These are phyloP conservation scores for Euryodendron excelsum DNA, from an alignment of 148 eudicot genomes.

Conservation along the genomic window DNA sequence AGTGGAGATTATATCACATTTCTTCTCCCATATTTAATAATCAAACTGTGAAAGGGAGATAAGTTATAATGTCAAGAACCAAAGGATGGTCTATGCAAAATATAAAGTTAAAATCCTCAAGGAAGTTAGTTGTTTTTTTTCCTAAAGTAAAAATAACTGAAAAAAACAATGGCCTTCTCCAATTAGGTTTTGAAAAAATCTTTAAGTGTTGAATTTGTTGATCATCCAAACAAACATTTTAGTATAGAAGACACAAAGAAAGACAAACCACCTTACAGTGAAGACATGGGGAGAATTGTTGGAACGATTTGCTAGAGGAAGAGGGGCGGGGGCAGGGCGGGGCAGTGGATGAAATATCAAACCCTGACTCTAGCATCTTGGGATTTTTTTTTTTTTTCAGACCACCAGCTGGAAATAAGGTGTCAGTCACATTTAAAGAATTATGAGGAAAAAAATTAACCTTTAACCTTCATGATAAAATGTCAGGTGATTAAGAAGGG, in stretches of 20 bases:
- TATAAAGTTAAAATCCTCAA: too few relatives aligned
- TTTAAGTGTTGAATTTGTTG: neutral
- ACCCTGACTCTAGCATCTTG: neutral
- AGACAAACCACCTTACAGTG: neutral
- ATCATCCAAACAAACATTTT: neutral
- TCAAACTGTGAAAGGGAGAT: neutral
- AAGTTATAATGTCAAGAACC: neutral
- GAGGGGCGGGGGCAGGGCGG: neutral
- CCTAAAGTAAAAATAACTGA: too few relatives aligned
- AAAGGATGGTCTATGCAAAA: neutral
- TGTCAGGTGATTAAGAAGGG: neutral
- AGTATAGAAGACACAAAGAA: neutral
- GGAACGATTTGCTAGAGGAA: neutral
- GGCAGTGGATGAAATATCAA: too few relatives aligned
- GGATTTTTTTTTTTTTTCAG: too few relatives aligned
- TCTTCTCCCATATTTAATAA: too few relatives aligned
- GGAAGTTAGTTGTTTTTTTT: neutral
- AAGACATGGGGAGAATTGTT: neutral
- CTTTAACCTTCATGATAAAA: neutral
- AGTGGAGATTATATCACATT: neutral
- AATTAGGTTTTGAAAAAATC: neutral
- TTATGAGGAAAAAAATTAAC: too few relatives aligned
- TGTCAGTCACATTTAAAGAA: neutral
- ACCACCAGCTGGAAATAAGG: neutral
- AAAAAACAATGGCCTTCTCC: neutral